These are phyloP conservation scores for Colletotrichum lupini DNA, from an alignment of 2,329 filamentous ascomycete species.

Conservation along the genomic window DNA sequence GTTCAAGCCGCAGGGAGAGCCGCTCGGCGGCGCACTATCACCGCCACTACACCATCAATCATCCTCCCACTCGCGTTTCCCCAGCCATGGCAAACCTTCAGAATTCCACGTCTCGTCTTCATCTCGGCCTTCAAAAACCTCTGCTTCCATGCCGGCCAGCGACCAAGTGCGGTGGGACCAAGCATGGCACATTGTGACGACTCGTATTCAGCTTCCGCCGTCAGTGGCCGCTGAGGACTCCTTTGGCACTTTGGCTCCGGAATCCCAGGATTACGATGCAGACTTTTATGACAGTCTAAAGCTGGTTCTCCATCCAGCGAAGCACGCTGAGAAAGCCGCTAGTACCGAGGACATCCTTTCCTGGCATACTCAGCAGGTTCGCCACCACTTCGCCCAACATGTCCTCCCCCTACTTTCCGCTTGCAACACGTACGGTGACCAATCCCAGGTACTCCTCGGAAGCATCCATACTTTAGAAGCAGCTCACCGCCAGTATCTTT, in stretches of 20 bases:
- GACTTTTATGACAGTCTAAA: constrained; percentile 63
- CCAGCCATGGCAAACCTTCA: constrained; percentile 1
- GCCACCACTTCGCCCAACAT: constrained; percentile 69
- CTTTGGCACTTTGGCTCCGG: constrained; percentile 59
- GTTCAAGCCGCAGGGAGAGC: constrained; percentile 54
- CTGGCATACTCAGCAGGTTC: constrained; percentile 72
- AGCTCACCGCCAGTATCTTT: constrained; percentile 67
- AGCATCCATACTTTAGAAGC: constrained; percentile 69
- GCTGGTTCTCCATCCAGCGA: constrained; percentile 62
- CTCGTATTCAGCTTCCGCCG: constrained; percentile 65
- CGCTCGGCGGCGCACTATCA: constrained; percentile 55
- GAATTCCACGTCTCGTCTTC: constrained; percentile 38
- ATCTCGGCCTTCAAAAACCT: constrained; percentile 4
- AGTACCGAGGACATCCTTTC: constrained; percentile 67
- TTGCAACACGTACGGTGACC: constrained; percentile 54
- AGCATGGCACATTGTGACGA: constrained; percentile 72
- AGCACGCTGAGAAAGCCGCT: constrained; percentile 58
- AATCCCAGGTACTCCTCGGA: constrained; percentile 59
- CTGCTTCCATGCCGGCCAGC: constrained; percentile 43
- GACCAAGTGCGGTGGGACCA: constrained; percentile 70
- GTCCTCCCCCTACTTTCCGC: constrained; percentile 66
- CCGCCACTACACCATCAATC: constrained; percentile 38
- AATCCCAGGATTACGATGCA: constrained; percentile 54
- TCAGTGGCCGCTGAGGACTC: constrained; percentile 66
- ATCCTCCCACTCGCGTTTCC: constrained; percentile 23